Percentiles rank a stretch among this genome's conserved stretches.
These are phyloP conservation scores for Hordeum pubiflorum DNA, from an alignment of 202 grass and related monocot genomes.

Conservation along the genomic window DNA sequence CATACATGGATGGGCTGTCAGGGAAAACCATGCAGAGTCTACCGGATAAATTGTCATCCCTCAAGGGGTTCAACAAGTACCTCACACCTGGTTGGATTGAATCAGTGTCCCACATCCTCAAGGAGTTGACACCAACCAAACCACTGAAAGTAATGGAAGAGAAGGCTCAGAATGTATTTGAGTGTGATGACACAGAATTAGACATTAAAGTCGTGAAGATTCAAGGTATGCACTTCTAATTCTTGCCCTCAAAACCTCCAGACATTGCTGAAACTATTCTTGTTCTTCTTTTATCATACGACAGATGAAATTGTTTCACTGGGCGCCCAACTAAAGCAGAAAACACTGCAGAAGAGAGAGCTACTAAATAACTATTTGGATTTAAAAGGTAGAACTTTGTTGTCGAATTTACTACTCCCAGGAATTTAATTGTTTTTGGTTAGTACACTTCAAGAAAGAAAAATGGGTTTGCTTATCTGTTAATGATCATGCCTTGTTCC, in stretches of 20 bases:
- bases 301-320: constrained; percentile 65
- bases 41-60: constrained; percentile 58
- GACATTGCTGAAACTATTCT: neutral
- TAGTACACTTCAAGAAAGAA: neutral
- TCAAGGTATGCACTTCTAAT: constrained; percentile 49
- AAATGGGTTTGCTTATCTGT: neutral
- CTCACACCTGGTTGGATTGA: constrained; percentile 58
- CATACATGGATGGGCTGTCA: constrained; percentile 47
- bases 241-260: constrained; percentile 20
- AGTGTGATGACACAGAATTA: constrained; percentile 38
- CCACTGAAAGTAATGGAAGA: constrained; percentile 31
- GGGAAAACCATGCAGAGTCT: constrained; percentile 49
- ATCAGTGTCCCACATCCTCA: constrained; percentile 77
- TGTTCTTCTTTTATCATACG: constrained; percentile 16
- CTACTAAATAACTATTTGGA: constrained; percentile 78
- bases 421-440: neutral
- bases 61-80: constrained; percentile 56
- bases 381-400: constrained; percentile 76
- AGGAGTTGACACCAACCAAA: constrained; percentile 53
- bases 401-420: neutral
- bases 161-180: constrained; percentile 22
- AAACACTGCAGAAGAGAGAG: constrained; percentile 59
- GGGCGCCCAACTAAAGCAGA: constrained; percentile 47
- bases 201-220: constrained; percentile 47
- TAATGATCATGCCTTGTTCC: constrained; percentile 22